Evolutionary conservation across 2,329 filamentous ascomycete species (phyloP).

Genomic region (Xenoacremonium recifei): DNA sequence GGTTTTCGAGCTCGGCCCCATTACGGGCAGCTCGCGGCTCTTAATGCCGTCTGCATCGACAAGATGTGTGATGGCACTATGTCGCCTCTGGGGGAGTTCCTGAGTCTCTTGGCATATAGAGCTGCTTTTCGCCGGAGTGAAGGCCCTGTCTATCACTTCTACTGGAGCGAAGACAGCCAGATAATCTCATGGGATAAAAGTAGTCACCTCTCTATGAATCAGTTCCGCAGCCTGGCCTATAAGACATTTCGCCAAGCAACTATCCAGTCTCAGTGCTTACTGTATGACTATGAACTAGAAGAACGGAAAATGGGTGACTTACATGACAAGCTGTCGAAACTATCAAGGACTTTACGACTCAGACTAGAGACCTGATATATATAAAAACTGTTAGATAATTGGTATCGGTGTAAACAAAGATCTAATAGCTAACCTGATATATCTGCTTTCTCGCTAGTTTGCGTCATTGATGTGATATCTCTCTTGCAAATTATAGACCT

Average conservation of each 20-base stretch:
- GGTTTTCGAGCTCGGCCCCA: neutral
- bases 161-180: constrained; percentile 1
- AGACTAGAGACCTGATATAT: too few species aligned
- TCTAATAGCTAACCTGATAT: too few species aligned
- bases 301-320: neutral
- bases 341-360: too few species aligned
- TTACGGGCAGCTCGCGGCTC: neutral
- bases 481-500: too few species aligned
- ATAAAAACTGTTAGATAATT: too few species aligned
- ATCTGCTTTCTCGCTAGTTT: too few species aligned
- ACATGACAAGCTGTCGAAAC: neutral
- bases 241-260: neutral
- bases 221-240: neutral
- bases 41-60: neutral
- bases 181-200: constrained; percentile 1
- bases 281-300: neutral
- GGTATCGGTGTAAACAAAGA: too few species aligned
- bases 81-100: constrained; percentile 1
- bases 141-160: constrained; percentile 1
- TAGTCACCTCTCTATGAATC: neutral
- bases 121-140: neutral
- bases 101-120: constrained; percentile 1
- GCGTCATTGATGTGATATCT: too few species aligned
- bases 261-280: neutral
- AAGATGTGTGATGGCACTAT: constrained; percentile 1